Evolutionary conservation across 2,329 filamentous ascomycete species (phyloP), one percentile per base, ranked within the genome.

Genomic region (Colletotrichum abscissum): DNA sequence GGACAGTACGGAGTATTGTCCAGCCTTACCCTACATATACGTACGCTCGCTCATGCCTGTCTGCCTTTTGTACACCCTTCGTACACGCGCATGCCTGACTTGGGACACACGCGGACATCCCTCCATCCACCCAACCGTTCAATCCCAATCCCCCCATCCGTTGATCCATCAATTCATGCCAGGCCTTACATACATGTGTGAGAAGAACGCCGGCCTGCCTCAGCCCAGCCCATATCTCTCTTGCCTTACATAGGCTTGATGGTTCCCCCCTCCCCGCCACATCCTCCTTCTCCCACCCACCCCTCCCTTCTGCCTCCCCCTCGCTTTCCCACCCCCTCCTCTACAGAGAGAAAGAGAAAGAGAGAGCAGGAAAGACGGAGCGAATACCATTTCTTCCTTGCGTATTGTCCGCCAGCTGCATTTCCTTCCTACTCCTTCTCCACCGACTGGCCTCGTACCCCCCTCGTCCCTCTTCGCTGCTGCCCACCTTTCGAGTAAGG

Each of bases 361-460:
- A 46, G 42, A 19, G 42, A 46, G 42, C 16, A 46, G 16, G 16
- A 46, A 46, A 46, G 16, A 46, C 42, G 3, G 42, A 46, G 19
- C 42, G 42, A 46, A 46, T 54, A 63, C 60, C 63, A 30, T 46
- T 30, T 55, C 52, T 59, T 35, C 56, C 49, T 67, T 42, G 65
- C 38, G 28, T 70, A 67, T 24, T 6, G 33, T 60, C 81, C 82
- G 82, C 81, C 81, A 83, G 80, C 80, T 86, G 84, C 84, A 85
- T 85, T 81, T 84, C 80, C 78, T 80, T 46, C 82, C 81, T 82
- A 81, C 82, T 82, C 82, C 82, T 81, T 82, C 80, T 84, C 85
- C 83, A 84, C 84, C 82, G 82, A 79, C 78, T 82, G 79, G 76
- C 76, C 81, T 79, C 77, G 77, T 77, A 78, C 79, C 79, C 78